Percentiles rank a stretch among this genome's conserved stretches.
These are phyloP conservation scores for Rutstroemia sp. DNA, from an alignment of 2,329 filamentous ascomycete genomes.

Conservation along the genomic window DNA sequence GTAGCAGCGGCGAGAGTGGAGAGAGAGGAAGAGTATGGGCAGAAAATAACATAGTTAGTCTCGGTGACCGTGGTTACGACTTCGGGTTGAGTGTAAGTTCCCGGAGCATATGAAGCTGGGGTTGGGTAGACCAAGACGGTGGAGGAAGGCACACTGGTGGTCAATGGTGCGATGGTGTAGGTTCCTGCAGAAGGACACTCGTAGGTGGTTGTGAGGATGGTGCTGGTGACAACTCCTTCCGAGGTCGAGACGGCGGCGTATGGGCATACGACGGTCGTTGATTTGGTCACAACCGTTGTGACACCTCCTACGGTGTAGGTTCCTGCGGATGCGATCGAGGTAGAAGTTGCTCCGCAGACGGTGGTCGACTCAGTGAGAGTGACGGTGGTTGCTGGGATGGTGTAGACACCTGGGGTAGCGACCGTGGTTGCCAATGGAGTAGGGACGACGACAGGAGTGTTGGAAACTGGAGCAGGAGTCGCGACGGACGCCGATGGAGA, in stretches of 20 bases:
- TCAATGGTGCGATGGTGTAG: constrained; percentile 66
- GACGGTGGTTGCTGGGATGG: constrained; percentile 65
- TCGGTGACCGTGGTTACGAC: constrained; percentile 61
- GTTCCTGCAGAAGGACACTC: constrained; percentile 67
- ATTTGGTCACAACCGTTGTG: constrained; percentile 59
- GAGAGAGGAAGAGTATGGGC: constrained; percentile 51
- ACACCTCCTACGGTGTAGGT: constrained; percentile 65
- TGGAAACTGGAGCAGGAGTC: constrained; percentile 18
- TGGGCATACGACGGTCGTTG: constrained; percentile 64
- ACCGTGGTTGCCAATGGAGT: constrained; percentile 44
- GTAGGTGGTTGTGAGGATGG: constrained; percentile 63
- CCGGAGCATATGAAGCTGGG: constrained; percentile 56
- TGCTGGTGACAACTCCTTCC: constrained; percentile 54
- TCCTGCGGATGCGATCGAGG: constrained; percentile 53
- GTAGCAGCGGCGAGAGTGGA: background rate
- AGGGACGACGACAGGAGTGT: constrained; percentile 35
- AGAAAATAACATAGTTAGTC: constrained; percentile 62
- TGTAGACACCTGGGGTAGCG: constrained; percentile 65
- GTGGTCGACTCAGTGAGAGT: constrained; percentile 60
- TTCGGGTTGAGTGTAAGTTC: constrained; percentile 65
- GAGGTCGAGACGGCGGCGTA: constrained; percentile 57
- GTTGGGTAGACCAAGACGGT: constrained; percentile 57
- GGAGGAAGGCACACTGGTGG: constrained; percentile 49
- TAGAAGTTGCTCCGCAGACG: constrained; percentile 56
- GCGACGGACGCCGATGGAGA: constrained; percentile 10